These are phyloP conservation scores for Stachybotrys chartarum DNA, from an alignment of 2,329 filamentous ascomycete genomes.

Conservation along the genomic window DNA sequence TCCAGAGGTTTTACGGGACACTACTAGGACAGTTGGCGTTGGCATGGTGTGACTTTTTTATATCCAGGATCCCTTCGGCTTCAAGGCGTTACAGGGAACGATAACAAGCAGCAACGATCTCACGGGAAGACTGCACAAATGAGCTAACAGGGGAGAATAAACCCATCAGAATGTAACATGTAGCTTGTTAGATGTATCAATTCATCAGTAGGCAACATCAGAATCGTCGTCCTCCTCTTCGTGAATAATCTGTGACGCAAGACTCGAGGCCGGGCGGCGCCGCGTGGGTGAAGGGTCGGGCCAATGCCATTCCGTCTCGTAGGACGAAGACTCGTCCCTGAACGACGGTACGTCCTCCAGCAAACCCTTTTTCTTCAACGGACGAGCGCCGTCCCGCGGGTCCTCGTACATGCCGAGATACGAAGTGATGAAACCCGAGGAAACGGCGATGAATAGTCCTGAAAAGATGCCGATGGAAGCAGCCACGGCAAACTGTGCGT, in stretches of 20 bases:
- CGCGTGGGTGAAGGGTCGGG: conserved; percentile 27
- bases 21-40: conserved; percentile 8
- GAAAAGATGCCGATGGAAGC: conserved; percentile 58
- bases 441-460: conserved; percentile 52
- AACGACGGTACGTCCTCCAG: conserved; percentile 8
- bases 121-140: background rate
- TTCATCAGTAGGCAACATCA: conserved; percentile 19
- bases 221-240: conserved; percentile 66
- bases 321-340: conserved; percentile 18
- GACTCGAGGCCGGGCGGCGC: conserved; percentile 35
- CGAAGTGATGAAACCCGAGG: conserved; percentile 47
- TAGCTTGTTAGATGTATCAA: background rate
- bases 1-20: background rate
- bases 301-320: conserved; percentile 31
- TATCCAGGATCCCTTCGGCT: background rate
- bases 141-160: no score
- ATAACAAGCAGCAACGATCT: background rate
- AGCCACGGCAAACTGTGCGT: conserved; percentile 51
- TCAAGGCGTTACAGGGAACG: background rate
- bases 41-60: background rate
- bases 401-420: conserved; percentile 35
- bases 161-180: background rate
- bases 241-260: conserved; percentile 61
- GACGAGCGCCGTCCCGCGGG: conserved; percentile 4
- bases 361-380: background rate